phyloP scores from a whole-genome alignment of 2,329 filamentous ascomycete species.

The Chrysosphaeria jannelii region DNA sequence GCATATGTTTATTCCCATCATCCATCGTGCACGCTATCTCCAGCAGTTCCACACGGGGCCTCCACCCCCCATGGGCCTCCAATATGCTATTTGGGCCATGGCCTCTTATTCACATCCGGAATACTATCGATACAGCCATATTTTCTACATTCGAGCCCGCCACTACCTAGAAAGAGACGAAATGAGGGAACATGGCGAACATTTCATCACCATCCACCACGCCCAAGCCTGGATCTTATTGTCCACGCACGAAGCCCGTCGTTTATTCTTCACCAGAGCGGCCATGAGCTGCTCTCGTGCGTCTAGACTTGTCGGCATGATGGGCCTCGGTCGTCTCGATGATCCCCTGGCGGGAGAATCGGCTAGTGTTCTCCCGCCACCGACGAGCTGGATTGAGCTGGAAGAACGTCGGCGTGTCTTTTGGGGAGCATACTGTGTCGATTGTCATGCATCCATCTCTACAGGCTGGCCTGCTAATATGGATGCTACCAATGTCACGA shows the following conservation, averaged over 20 bases:
- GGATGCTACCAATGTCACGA: slow-evolving; percentile 48
- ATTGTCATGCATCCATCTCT: slow-evolving; percentile 62
- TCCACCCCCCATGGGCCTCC: slow-evolving; percentile 51
- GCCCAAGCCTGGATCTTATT: slow-evolving; percentile 57
- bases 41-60: slow-evolving; percentile 42
- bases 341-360: no score
- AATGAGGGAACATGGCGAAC: slow-evolving; percentile 58
- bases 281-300: slow-evolving; percentile 52
- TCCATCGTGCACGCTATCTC: slow-evolving; percentile 49
- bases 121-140: slow-evolving; percentile 38
- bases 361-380: slow-evolving; percentile 41
- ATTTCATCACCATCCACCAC: slow-evolving; percentile 48
- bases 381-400: slow-evolving; percentile 50
- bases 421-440: slow-evolving; percentile 59
- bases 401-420: slow-evolving; percentile 57
- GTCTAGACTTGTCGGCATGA: slow-evolving; percentile 46
- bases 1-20: slow-evolving; percentile 41
- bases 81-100: slow-evolving; percentile 72
- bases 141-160: slow-evolving; percentile 56
- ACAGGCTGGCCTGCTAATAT: slow-evolving; percentile 74
- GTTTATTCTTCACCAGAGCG: slow-evolving; percentile 59
- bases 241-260: slow-evolving; percentile 52
- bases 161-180: slow-evolving; percentile 66
- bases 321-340: slow-evolving; percentile 58
- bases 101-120: slow-evolving; percentile 42